phyloP scores from a whole-genome alignment of 768 basidiomycete genomes.

The Saitozyma sp. region DNA sequence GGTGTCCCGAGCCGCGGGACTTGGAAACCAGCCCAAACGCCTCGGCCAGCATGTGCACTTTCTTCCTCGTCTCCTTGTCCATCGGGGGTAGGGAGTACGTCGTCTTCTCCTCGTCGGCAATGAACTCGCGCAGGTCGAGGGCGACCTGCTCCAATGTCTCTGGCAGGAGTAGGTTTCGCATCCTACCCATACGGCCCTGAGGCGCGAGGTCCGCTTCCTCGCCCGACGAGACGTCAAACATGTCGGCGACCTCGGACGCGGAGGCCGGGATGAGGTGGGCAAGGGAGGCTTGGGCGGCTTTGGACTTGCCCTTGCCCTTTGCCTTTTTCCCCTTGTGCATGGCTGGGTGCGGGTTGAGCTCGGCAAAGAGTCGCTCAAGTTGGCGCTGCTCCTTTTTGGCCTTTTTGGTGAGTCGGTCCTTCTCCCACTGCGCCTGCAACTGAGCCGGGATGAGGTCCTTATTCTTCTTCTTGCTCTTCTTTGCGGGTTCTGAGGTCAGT shows the following conservation, averaged over 20 bases:
- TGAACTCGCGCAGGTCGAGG: conserved; percentile 65
- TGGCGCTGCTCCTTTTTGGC: conserved; percentile 67
- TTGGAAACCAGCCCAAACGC: conserved; percentile 73
- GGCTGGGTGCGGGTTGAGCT: conserved; percentile 68
- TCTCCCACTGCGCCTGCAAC: conserved; percentile 71
- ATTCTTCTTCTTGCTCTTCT: conserved; percentile 57
- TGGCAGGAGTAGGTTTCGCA: conserved; percentile 16
- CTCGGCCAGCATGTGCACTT: conserved; percentile 74
- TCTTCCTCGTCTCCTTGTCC: conserved; percentile 68
- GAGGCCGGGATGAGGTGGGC: conserved; percentile 43
- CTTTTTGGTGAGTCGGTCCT: conserved; percentile 81
- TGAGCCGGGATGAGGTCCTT: conserved; percentile 58
- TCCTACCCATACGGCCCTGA: conserved; percentile 21
- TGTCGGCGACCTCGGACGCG: conserved; percentile 59
- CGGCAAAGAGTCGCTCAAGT: conserved; percentile 60
- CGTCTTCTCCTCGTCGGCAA: conserved; percentile 58
- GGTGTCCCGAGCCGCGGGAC: conserved; percentile 70
- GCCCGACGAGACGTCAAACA: conserved; percentile 61
- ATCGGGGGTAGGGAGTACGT: conserved; percentile 76
- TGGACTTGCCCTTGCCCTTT: conserved; percentile 57
- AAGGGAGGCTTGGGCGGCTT: conserved; percentile 52
- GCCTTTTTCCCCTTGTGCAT: conserved; percentile 49
- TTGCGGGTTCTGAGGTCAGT: conserved; percentile 32
- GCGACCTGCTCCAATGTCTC: conserved; percentile 47
- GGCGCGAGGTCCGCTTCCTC: conserved; percentile 18